These are phyloP conservation scores for Waitea zeae DNA, from an alignment of 1,284 basidiomycete species.

Conservation along the genomic window DNA sequence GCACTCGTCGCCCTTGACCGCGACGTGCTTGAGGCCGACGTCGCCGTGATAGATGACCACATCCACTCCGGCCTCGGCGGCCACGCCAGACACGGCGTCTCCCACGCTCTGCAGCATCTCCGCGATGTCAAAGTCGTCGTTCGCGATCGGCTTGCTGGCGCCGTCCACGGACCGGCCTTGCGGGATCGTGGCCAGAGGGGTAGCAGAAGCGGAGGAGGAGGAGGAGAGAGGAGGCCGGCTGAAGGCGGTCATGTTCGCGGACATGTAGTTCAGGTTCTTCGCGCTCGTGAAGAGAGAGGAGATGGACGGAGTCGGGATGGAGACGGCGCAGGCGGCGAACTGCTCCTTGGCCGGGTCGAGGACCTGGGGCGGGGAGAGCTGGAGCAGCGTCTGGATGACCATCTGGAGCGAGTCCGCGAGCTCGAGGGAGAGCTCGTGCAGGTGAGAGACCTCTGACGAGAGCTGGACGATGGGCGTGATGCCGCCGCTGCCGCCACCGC, in stretches of 20 bases:
- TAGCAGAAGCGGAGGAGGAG: too few relatives aligned
- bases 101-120: slow-evolving; percentile 63
- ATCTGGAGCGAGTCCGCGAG: slow-evolving; percentile 78
- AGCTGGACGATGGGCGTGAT: slow-evolving; percentile 7
- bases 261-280: slow-evolving; percentile 83
- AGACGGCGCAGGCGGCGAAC: slow-evolving; percentile 71
- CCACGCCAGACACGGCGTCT: slow-evolving; percentile 70
- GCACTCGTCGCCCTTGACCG: slow-evolving; percentile 72
- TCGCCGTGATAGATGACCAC: slow-evolving; percentile 81
- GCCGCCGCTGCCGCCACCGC: slow-evolving; percentile 5
- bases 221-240: slow-evolving; percentile 10
- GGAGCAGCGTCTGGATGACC: slow-evolving; percentile 76
- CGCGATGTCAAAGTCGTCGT: slow-evolving; percentile 44
- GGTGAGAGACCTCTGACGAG: slow-evolving; percentile 20
- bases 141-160: slow-evolving; percentile 4
- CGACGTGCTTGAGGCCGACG: slow-evolving; percentile 68
- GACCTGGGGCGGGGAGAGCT: slow-evolving; percentile 76
- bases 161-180: too few relatives aligned
- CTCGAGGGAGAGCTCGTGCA: slow-evolving; percentile 59
- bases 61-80: slow-evolving; percentile 73
- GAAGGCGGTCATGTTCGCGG: slow-evolving; percentile 54
- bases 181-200: too few relatives aligned
- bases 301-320: slow-evolving; percentile 72
- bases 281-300: slow-evolving; percentile 79
- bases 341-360: slow-evolving; percentile 85